Evolutionary conservation across 768 basidiomycete species (phyloP), one percentile per base, ranked within the genome.

Genomic region (Boletus reticuloceps): DNA sequence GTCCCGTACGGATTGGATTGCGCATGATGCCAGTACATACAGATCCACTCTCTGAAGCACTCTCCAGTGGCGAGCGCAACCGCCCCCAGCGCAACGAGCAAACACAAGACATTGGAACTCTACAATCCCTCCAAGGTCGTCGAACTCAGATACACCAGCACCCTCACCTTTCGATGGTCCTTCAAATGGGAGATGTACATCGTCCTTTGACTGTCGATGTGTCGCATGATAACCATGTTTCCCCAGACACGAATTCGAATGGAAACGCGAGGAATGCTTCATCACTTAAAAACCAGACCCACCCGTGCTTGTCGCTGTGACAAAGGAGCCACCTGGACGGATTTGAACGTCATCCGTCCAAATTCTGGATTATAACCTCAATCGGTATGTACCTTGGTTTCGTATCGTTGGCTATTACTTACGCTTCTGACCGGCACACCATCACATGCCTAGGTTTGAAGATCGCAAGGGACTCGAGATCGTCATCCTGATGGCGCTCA

Each of bases 391-490:
- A 19, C 29, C 36, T 10, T 38, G 31, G 39, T 52, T 34, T 42
- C 43, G 7, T 19, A 9, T 7, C 14, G 27, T 29, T 29, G 27
- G 14, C 14, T n/a, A 6, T 20, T 7, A 9, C 42, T 2, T 22
- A 34, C 36, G 27, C n/a, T n/a, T 42, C 36, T 56, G 19, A 31
- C 31, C 2, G 36, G 13, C 36, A 2, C 16, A 14, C 7, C 16
- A 20, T 32, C 25, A 0, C n/a, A 9, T 19, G 16, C 12, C 45
- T 51, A 91, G 89, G 39, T 94, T 94, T 62, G 77, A 88, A 16
- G 91, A 94, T 63, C 80, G 89, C 32, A 94, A 94, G 68, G 90
- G 91, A 5, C 78, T 94, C 2, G 91, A 94, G 68, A 89, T 94
- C 38, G 82, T 89, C 48, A 81, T 93, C 37, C 74, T 94, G 46